Conservation (phyloP, 2,329 filamentous ascomycete genomes). For the Alternaria brassicicola region DNA sequence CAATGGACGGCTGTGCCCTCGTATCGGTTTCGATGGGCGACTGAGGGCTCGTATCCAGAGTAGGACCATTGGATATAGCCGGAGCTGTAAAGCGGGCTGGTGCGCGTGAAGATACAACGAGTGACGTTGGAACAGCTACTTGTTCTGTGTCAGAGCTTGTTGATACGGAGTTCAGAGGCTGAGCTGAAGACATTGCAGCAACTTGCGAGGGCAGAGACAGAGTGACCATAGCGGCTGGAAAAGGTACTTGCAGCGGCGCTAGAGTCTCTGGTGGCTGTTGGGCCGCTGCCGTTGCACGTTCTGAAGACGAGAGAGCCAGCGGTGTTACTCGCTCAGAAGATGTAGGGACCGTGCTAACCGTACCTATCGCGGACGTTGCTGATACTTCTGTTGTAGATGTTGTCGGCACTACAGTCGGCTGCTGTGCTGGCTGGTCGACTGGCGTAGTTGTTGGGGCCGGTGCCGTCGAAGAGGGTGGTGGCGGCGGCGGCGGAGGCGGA, state of each 20-base stretch:
- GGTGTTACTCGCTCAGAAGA: conserved; percentile 28
- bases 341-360: conserved; percentile 38
- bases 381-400: conserved; percentile 34
- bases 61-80: conserved; percentile 19
- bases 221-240: neutral
- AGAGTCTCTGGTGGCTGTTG: neutral
- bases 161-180: conserved; percentile 25
- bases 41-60: conserved; percentile 21
- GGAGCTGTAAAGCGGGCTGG: conserved; percentile 16
- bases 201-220: neutral
- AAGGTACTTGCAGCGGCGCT: conserved; percentile 4
- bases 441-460: conserved; percentile 19
- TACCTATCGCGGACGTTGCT: conserved; percentile 44
- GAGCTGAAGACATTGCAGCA: conserved; percentile 15
- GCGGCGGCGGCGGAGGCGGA: conserved; percentile 20
- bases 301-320: conserved; percentile 30
- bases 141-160: conserved; percentile 40
- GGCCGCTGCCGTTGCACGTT: conserved; percentile 15
- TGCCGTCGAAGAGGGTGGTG: conserved; percentile 25
- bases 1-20: conserved; percentile 12
- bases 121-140: conserved; percentile 34
- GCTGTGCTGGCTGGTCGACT: conserved; percentile 13
- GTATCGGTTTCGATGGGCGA: conserved; percentile 15
- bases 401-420: conserved; percentile 25
- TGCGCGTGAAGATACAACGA: conserved; percentile 9